Evolutionary conservation across 345 rosid genomes (phyloP).

Genomic region (Salix suchowensis): DNA sequence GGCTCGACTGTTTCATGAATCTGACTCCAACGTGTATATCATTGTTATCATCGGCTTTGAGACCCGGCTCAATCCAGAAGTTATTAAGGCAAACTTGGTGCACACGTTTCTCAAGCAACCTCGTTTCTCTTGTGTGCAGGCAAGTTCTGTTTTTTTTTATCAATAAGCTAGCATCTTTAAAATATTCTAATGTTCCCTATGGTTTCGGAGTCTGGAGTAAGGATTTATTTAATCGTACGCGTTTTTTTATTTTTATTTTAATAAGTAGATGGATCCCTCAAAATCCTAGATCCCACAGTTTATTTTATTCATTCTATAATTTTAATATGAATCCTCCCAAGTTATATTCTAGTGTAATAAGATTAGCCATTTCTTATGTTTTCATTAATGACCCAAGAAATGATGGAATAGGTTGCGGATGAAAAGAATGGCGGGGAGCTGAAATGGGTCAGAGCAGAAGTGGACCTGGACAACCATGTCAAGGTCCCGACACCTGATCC

Average conservation of each 20-base stretch:
- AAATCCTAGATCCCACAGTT: too few species aligned
- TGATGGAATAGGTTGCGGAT: slow-evolving; percentile 18
- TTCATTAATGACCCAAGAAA: too few species aligned
- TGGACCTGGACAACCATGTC: slow-evolving; percentile 35
- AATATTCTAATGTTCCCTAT: too few species aligned
- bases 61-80: slow-evolving; percentile 11
- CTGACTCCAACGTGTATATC: slow-evolving; percentile 37
- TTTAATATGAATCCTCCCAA: too few species aligned
- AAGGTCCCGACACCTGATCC: slow-evolving; percentile 24
- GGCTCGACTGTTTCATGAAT: slow-evolving; percentile 48
- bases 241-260: too few species aligned
- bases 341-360: too few species aligned
- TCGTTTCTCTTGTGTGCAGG: slow-evolving; percentile 38
- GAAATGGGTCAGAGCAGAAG: slow-evolving; percentile 41
- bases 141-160: neutral
- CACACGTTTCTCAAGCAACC: slow-evolving; percentile 32
- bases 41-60: slow-evolving; percentile 45
- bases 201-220: too few species aligned
- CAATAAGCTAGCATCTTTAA: too few species aligned
- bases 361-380: too few species aligned
- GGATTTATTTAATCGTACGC: too few species aligned
- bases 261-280: too few species aligned
- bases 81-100: slow-evolving; percentile 10
- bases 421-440: slow-evolving; percentile 16
- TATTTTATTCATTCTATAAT: too few species aligned